Base-by-base conservation (phyloP, 2,329 filamentous ascomycete genomes). In the Apiospora aurea region DNA sequence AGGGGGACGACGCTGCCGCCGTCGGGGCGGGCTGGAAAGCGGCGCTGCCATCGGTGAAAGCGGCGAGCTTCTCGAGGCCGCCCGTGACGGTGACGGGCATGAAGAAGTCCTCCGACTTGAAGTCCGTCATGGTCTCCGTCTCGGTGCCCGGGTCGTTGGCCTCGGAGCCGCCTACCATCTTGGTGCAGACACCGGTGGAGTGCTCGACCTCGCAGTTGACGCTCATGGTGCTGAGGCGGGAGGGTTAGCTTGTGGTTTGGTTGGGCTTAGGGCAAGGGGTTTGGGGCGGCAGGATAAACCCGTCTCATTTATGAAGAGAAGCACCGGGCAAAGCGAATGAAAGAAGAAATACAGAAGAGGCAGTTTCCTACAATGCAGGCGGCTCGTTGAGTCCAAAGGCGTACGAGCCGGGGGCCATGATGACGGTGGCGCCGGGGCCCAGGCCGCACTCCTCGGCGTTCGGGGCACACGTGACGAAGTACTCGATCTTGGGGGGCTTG, bases 341-440 rank as follows among this genome's bases (percentile, higher is more conserved):
- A 47, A n/a, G 18, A 26, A 34, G 14, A 8, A 34, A 38, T 29
- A 24, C 24, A 49, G 49, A 34, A 11, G 21, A 68, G 6, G 46
- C 34, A 38, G 13, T 4, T 38, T 57, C 71, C 70, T 57, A 72
- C 71, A 72, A 72, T n/a, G 34, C 41, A 18, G 71, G 61, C n/a
- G 47, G 29, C 1, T 69, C 18, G 18, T 61, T 44, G 11, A 72
- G 6, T 18, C 41, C 69, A 2, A 72, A 26, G 7, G 46, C 69
- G 26, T 72, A 72, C 13, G 71, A 69, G 26, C 57, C 69, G 41
- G 71, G 51, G 24, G 51, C 69, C 71, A 72, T 72, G 47, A 47
- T 71, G 61, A 72, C 71, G 49, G 24, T 71, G 49, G 66, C 71
- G 16, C 71, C 69, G 47, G 71, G 49, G 1, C 69, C 71, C 49